phyloP scores from a whole-genome alignment of 2,329 filamentous ascomycete genomes.

The Fusarium marasasianum region DNA sequence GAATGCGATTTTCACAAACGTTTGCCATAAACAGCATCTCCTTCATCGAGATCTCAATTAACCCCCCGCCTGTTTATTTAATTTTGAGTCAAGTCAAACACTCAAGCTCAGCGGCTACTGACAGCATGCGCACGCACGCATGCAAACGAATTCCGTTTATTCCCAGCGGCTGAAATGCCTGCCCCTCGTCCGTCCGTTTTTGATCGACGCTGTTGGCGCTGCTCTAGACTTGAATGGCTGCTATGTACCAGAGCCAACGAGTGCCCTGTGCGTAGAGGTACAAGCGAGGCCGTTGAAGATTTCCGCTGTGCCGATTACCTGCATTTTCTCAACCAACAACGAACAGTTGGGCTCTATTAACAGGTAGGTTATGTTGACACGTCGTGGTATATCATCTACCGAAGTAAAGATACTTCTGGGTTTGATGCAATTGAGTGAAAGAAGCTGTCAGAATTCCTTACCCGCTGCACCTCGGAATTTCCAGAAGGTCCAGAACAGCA shows the following conservation, averaged over 20 bases:
- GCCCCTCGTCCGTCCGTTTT: background rate
- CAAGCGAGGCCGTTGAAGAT: background rate
- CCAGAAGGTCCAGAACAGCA: constrained; percentile 25
- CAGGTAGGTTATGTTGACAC: background rate
- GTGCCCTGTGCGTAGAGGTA: constrained; percentile 16
- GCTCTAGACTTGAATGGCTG: background rate
- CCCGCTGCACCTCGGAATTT: constrained; percentile 23
- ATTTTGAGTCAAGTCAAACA: background rate
- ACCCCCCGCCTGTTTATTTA: background rate
- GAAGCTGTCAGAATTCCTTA: constrained; percentile 3
- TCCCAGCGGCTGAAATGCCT: constrained; percentile 2
- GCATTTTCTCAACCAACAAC: background rate
- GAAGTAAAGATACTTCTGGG: background rate
- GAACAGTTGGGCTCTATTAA: background rate
- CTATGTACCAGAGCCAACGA: background rate
- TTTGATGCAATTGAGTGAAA: background rate
- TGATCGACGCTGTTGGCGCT: constrained; percentile 8
- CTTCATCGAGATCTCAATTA: background rate
- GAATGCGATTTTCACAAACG: constrained; percentile 7
- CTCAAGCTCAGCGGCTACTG: background rate
- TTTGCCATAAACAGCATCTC: background rate
- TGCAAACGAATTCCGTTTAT: background rate
- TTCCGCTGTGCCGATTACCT: background rate
- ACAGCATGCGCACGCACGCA: background rate
- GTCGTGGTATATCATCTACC: background rate